Base-by-base conservation (phyloP, 495 filamentous ascomycete genomes). In the Hypoxylon perforatum region DNA sequence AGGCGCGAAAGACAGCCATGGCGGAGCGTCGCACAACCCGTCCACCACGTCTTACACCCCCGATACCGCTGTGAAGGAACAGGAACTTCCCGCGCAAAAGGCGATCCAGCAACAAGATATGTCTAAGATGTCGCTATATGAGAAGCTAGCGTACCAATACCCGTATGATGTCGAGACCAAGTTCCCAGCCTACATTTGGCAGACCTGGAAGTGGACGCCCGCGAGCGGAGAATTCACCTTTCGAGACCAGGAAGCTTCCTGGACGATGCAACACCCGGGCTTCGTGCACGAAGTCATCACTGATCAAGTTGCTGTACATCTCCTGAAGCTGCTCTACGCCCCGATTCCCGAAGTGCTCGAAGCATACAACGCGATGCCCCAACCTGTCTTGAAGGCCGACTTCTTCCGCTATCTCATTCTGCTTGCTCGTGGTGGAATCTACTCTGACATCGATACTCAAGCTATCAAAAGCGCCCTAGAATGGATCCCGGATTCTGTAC, bases 161-260 rank as follows among this genome's bases (percentile, higher is more conserved):
- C 93, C 94, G 11, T 99, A 98, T 80, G 89, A 96, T 67, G 84
- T 93, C 46, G 88, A 92, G 64, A 75, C 81, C 57, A 94, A 92
- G 75, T 99, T 99, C 76, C 95, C 95, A 0, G 94, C 93, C 23
- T 99, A 96, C 78, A 96, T 99, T 62, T 99, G 95, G 95, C 95
- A 99, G 81, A 99, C 95, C 38, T 99, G 95, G 95, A 97, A 96
- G 78, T 91, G 90, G 74, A 90, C 88, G 1, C 95, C 96, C 0
- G 85, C 89, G 1, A 90, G 90, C n/a, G 82, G 86, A 53, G 86
- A 92, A 61, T 99, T 99, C 72, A 78, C 81, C 5, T 91, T 96
- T 47, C 88, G 96, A 47, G 85, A 87, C 23, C 81, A 90, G 55
- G 95, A 99, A 79, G 92, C 93, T 39, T 92, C 90, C 61, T 99